Evolutionary conservation across 768 basidiomycete species (phyloP).

Genomic region (Tricholoma terreum): DNA sequence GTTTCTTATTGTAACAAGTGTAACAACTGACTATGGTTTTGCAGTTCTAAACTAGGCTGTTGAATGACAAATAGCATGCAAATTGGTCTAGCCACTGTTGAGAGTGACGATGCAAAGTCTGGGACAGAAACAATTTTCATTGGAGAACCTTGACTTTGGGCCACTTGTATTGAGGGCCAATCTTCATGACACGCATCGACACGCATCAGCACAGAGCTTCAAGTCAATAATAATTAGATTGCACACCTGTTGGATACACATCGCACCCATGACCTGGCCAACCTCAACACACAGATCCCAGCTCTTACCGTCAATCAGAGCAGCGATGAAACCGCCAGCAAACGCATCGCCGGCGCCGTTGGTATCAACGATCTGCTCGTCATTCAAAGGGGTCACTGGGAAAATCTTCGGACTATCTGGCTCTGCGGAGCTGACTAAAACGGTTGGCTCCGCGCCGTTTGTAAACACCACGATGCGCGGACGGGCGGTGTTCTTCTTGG

Average conservation of each 20-base stretch:
- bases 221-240: neutral
- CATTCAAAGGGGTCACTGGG: conserved; percentile 53
- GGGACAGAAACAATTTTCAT: conserved; percentile 4
- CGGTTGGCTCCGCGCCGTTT: conserved; percentile 78
- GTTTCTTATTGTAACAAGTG: too few species aligned
- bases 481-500: conserved; percentile 73
- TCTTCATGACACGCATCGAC: conserved; percentile 23
- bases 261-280: conserved; percentile 83
- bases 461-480: conserved; percentile 89
- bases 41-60: conserved; percentile 12
- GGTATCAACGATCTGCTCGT: conserved; percentile 84
- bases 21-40: conserved; percentile 5
- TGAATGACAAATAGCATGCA: conserved; percentile 14
- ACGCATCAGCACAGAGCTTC: neutral
- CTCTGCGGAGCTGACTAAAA: conserved; percentile 63
- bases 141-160: conserved; percentile 45
- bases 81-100: conserved; percentile 21
- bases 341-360: conserved; percentile 99
- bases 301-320: conserved; percentile 71
- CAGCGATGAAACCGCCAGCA: conserved; percentile 93
- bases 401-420: conserved; percentile 54
- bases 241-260: conserved; percentile 78
- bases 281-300: conserved; percentile 75
- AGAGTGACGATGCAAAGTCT: conserved; percentile 21
- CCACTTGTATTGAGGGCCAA: conserved; percentile 53